A percentile compares a stretch with the other conserved stretches of the same genome.
phyloP scores from a whole-genome alignment of 2,329 filamentous ascomycete species.

The Aplosporella prunicola region DNA sequence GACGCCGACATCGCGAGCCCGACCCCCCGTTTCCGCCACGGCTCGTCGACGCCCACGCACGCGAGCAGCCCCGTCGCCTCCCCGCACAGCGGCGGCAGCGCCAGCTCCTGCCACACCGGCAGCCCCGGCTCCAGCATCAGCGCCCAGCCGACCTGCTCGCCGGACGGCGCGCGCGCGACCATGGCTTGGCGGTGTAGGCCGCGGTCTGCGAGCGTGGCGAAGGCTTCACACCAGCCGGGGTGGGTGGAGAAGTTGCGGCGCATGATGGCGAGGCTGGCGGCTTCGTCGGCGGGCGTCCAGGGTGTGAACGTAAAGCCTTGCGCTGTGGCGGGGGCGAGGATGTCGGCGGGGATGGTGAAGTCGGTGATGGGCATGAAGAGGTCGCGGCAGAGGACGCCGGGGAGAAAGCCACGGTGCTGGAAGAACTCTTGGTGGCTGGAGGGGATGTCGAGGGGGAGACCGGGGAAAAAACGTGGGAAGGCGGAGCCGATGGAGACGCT shows the following conservation, averaged over 20 bases:
- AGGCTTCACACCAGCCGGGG: constrained; percentile 1
- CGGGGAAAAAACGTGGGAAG: constrained; percentile 7
- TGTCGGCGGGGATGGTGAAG: background rate
- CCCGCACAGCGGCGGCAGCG: background rate
- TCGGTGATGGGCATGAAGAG: constrained; percentile 1
- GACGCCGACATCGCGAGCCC: background rate
- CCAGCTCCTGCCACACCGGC: background rate
- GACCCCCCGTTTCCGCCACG: background rate
- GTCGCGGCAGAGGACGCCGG: background rate
- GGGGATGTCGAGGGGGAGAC: background rate
- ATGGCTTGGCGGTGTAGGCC: constrained; percentile 2
- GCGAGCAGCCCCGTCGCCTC: background rate
- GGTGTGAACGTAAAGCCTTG: background rate
- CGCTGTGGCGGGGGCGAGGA: background rate
- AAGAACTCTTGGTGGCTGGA: background rate
- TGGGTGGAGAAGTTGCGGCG: background rate
- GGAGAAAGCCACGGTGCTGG: constrained; percentile 1
- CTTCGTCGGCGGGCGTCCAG: constrained; percentile 1
- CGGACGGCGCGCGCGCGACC: background rate
- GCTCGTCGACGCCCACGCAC: constrained; percentile 1
- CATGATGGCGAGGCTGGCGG: background rate
- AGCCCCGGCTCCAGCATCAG: constrained; percentile 1
- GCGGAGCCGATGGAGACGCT: constrained; percentile 3
- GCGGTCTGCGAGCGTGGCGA: background rate
- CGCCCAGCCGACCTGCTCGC: constrained; percentile 1